Conservation (phyloP, 768 basidiomycete species). For the Termitomyces sp. region DNA sequence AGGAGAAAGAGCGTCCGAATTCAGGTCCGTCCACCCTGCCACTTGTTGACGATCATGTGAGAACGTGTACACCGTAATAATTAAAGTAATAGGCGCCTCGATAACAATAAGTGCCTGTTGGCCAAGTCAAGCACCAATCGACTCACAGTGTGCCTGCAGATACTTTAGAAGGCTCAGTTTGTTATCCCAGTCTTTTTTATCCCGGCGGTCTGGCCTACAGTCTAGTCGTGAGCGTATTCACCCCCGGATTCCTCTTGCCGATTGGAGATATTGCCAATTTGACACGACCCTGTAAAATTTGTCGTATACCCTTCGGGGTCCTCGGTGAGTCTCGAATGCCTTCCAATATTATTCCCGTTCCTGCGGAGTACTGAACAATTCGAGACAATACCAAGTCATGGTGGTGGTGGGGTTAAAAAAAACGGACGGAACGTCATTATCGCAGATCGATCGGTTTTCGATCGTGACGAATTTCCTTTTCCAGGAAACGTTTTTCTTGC, state of each 20-base stretch:
- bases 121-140: not conserved
- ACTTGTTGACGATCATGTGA: constrained; percentile 13
- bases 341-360: not conserved
- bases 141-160: not conserved
- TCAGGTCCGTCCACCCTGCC: constrained; percentile 12
- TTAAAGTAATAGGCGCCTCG: not conserved
- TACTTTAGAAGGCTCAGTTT: not conserved
- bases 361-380: not conserved
- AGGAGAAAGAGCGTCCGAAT: constrained; percentile 9
- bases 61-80: not conserved
- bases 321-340: not conserved
- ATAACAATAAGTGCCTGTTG: not conserved
- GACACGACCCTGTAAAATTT: constrained; percentile 6
- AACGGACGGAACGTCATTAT: not conserved
- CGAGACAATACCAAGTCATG: not conserved
- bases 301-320: constrained; percentile 3
- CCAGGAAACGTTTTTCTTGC: not conserved
- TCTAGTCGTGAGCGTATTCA: not conserved
- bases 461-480: not conserved
- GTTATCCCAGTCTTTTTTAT: not conserved
- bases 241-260: constrained; percentile 2
- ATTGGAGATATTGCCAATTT: constrained; percentile 6
- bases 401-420: not conserved
- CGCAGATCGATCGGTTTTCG: constrained; percentile 3
- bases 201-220: not conserved